A percentile compares a stretch with the other conserved stretches of the same genome.
phyloP scores from a whole-genome alignment of 1,139 yeast genomes.

The Geotrichum klebahnii region DNA sequence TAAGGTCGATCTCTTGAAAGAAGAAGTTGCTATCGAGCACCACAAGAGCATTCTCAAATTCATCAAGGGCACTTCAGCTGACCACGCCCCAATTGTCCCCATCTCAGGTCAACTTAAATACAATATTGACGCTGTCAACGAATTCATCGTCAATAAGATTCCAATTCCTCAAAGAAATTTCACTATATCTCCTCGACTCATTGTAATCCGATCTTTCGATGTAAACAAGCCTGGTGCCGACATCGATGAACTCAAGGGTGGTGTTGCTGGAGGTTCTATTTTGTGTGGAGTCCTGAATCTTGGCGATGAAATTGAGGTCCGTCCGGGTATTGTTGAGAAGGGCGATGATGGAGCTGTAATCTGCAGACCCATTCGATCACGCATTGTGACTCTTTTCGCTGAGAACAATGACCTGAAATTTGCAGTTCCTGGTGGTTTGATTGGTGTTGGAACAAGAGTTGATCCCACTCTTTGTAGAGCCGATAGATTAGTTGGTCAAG shows the following conservation, averaged over 20 bases:
- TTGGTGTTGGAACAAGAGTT: constrained; percentile 98
- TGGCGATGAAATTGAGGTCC: constrained; percentile 96
- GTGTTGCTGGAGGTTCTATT: constrained; percentile 99
- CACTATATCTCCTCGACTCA: constrained; percentile 86
- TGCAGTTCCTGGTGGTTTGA: constrained; percentile 99
- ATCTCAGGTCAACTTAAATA: constrained; percentile 97
- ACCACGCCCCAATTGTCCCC: constrained; percentile 98
- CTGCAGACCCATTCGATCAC: constrained; percentile 92
- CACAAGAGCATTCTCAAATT: constrained; percentile 86
- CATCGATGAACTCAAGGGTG: constrained; percentile 95
- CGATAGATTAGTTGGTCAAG: constrained; percentile 98
- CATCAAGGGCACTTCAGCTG: constrained; percentile 96
- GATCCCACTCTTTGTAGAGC: constrained; percentile 99
- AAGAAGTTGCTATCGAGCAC: constrained; percentile 93
- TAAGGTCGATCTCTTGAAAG: constrained; percentile 97
- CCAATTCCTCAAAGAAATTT: constrained; percentile 97
- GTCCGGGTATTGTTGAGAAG: constrained; percentile 98
- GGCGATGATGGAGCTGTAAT: constrained; percentile 77
- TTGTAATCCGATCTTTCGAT: constrained; percentile 97
- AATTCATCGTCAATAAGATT: constrained; percentile 88
- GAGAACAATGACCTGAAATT: constrained; percentile 96
- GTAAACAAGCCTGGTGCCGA: constrained; percentile 99
- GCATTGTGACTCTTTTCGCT: constrained; percentile 90
- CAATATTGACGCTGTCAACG: constrained; percentile 97
- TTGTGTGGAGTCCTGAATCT: constrained; percentile 93